Evolutionary conservation across 176 grass and related monocot genomes (phyloP), one percentile per base, ranked within the genome.

Genomic region (Saccharum spontaneum): DNA sequence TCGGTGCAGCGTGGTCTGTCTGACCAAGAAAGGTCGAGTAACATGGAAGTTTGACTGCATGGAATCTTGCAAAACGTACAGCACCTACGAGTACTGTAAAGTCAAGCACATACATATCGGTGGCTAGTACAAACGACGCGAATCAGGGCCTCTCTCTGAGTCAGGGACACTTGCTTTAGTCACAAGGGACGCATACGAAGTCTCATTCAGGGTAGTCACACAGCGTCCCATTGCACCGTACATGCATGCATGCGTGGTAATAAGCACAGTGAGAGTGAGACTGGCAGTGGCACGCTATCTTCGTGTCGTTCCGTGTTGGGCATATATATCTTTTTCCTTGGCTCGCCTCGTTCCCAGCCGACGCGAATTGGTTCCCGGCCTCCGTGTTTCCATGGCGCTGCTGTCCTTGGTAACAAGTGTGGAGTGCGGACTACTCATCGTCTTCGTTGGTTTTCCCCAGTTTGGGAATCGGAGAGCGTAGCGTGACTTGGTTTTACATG

Each of bases 351-450:
- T 83, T 86, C 84, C 79, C 1, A 49, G 84, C 43, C 69, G 84
- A 73, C 70, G 66, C 57, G 82, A 78, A 81, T 66, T 41, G 79
- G 59, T 82, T 65, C 63, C 30, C 73, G 49, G 79, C 79, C 67
- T 77, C 78, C 88, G 72, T 86, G 83, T 83, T 90, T 83, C 79
- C 84, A 55, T 86, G 67, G 75, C 49, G 83, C 61, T 30, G 72
- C 61, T 40, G 73, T 82, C 73, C 88, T 89, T 76, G 70, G 52
- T 75, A 73, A 83, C 88, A 43, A 90, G 36, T 83, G 48, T 75
- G 60, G 84, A 90, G 84, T 90, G 81, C 44, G 79, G 55, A 59
- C 28, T 79, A 90, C 88, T 83, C 88, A 33, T 83, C 37, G 61
- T 12, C 39, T 4, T 82, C 71, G 69, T 61, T 61, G 46, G 74